Conservation (phyloP, 805 yeast genomes). For the Ogataea nitratoaversa region DNA sequence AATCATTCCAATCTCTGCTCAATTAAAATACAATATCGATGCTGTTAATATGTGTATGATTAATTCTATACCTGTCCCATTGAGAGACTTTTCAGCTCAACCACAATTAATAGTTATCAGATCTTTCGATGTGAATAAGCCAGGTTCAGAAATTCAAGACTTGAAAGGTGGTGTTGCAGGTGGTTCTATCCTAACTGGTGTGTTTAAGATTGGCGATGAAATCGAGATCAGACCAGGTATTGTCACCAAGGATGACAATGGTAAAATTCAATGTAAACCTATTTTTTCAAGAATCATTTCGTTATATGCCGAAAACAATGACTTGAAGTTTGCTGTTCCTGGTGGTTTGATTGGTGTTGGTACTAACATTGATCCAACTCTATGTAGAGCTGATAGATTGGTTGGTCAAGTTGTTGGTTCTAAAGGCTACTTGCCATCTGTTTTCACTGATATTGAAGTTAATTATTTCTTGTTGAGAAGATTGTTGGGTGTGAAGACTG, state of each 20-base stretch:
- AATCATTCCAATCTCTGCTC: slow-evolving; percentile 97
- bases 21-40: slow-evolving; percentile 95
- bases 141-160: slow-evolving; percentile 96
- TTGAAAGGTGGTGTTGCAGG: slow-evolving; percentile 99
- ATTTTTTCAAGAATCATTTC: slow-evolving; percentile 92
- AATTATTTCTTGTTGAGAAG: slow-evolving; percentile 95
- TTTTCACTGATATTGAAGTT: slow-evolving; percentile 95
- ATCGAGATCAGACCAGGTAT: slow-evolving; percentile 99
- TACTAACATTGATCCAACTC: slow-evolving; percentile 96
- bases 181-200: slow-evolving; percentile 97
- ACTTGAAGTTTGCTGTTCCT: slow-evolving; percentile 97
- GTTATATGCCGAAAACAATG: slow-evolving; percentile 95
- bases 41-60: slow-evolving; percentile 97
- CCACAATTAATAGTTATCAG: slow-evolving; percentile 96
- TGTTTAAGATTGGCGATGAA: slow-evolving; percentile 94
- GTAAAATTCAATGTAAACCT: slow-evolving; percentile 91
- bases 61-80: slow-evolving; percentile 92
- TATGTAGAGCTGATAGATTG: slow-evolving; percentile 98
- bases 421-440: slow-evolving; percentile 90
- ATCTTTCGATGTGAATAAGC: slow-evolving; percentile 97
- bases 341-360: slow-evolving; percentile 99
- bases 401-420: slow-evolving; percentile 99
- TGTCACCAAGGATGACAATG: slow-evolving; percentile 87
- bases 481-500: slow-evolving; percentile 96
- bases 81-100: slow-evolving; percentile 88